phyloP scores from a whole-genome alignment of 176 grass and related monocot genomes.

The Aegilops umbellulata region DNA sequence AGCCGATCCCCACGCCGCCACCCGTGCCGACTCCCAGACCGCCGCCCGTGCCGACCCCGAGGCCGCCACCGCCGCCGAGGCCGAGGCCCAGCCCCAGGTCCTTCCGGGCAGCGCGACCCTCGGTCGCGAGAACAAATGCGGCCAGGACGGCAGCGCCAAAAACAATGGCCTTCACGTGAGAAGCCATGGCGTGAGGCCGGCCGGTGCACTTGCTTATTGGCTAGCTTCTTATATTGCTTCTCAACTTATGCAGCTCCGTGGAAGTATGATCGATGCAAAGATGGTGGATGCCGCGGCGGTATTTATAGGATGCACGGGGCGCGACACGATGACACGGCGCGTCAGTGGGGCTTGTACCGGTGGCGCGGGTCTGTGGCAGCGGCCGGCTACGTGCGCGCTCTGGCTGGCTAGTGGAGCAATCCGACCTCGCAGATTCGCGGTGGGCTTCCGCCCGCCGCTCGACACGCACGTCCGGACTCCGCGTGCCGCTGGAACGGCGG shows the following conservation, averaged over 20 bases:
- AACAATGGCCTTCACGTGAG: constrained; percentile 11
- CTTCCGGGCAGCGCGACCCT: constrained; percentile 51
- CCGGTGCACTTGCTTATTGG: neutral
- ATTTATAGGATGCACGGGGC: constrained; percentile 35
- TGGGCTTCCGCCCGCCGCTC: neutral
- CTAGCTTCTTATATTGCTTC: no score
- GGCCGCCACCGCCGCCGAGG: constrained; percentile 20
- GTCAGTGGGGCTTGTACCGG: constrained; percentile 20
- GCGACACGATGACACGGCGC: neutral
- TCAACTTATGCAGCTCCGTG: no score
- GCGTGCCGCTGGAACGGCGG: neutral
- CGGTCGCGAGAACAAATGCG: constrained; percentile 22
- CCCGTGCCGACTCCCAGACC: neutral
- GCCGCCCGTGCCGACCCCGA: constrained; percentile 30
- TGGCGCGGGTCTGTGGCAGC: constrained; percentile 29
- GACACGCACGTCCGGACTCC: constrained; percentile 25
- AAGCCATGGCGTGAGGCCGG: constrained; percentile 31
- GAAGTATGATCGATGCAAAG: neutral
- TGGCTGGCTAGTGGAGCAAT: constrained; percentile 25
- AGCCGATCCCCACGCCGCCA: constrained; percentile 25
- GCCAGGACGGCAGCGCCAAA: constrained; percentile 26
- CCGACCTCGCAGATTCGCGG: constrained; percentile 13
- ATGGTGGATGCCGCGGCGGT: neutral
- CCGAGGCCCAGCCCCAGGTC: constrained; percentile 38
- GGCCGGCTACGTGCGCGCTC: constrained; percentile 3